phyloP scores from a whole-genome alignment of 441 rosid genomes.

The Euphorbia schlechtendalii region DNA sequence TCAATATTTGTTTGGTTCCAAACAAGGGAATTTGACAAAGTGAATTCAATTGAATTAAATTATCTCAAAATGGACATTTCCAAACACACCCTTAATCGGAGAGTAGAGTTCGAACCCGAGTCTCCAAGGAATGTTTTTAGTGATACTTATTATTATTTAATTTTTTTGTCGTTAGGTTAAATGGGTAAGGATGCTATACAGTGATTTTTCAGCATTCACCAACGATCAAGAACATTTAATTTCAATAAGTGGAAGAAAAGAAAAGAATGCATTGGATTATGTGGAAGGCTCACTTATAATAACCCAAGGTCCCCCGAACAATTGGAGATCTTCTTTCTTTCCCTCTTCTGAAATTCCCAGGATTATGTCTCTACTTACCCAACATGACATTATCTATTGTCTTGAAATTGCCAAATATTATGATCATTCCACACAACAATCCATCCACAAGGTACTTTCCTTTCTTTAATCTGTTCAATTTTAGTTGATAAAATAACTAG shows the following conservation, averaged over 20 bases:
- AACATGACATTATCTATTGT: slow-evolving; percentile 61
- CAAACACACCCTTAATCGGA: too few species aligned
- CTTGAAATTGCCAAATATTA: slow-evolving; percentile 78
- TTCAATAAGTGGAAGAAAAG: slow-evolving; percentile 48
- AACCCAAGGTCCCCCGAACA: slow-evolving; percentile 52
- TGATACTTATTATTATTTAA: too few species aligned
- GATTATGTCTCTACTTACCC: slow-evolving; percentile 45
- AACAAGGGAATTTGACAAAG: too few species aligned
- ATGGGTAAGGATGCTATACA: slow-evolving; percentile 79
- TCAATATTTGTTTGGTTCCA: too few species aligned
- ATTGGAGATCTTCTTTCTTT: slow-evolving; percentile 75
- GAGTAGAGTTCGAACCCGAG: too few species aligned
- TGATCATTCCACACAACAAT: slow-evolving; percentile 36
- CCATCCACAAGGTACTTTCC: slow-evolving; percentile 29
- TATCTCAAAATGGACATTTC: too few species aligned
- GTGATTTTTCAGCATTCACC: slow-evolving; percentile 60
- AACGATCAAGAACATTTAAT: slow-evolving; percentile 74
- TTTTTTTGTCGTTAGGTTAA: slow-evolving; percentile 42
- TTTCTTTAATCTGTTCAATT: background rate
- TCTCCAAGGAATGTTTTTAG: too few species aligned
- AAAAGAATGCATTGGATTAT: slow-evolving; percentile 43
- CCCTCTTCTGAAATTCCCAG: slow-evolving; percentile 46
- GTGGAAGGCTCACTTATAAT: slow-evolving; percentile 75
- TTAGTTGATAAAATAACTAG: too few species aligned
- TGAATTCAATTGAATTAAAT: too few species aligned